Evolutionary conservation across 225 moss, liverwort and hornwort species (phyloP), one percentile per base, ranked within the genome.

Genomic region (Straminergon stramineum): DNA sequence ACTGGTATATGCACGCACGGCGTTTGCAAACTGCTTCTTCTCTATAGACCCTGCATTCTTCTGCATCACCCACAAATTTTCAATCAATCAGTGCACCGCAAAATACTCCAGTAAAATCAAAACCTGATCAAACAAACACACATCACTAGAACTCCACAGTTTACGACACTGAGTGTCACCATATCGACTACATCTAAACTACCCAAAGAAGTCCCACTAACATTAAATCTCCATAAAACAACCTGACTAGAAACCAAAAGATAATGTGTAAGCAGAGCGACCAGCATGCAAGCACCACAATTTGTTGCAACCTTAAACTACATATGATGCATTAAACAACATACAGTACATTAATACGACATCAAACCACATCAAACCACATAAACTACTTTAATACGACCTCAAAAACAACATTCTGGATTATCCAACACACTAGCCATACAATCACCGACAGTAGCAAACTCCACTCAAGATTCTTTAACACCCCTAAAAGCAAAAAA

Each of bases 11-110:
- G 89, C 75, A 17, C 85, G 81, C 16, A 82, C 85, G 3, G 79
- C 85, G 12, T 83, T 90, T 4, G 88, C 65, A 45, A 52, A 91
- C 62, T 93, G 91, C 85, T 92, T 66, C 87, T 91, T 94, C 20
- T 92, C 91, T 77, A 83, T 10, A 19, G 83, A 68, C 13, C 74
- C 88, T 48, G 91, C 26, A 55, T 27, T 91, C 69, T 84, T 91
- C 93, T 93, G 91, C 75, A 52, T 30, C 65, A 63, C 30, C 55
- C 19, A 24, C 35, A 62, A 62, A 48, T 48, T 34, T 34, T 7
- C 48, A 48, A 48, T 23, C 45, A 23, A 41, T 69, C 28, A 69
- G 43, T 45, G 34, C 32, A 79, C 23, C 8, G 26, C 53, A 45
- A 45, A 68, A 56, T 15, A 28, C 41, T 64, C 16, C 18, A 60